Evolutionary conservation across 2,329 filamentous ascomycete species (phyloP).

Genomic region (Aspergillus latus): DNA sequence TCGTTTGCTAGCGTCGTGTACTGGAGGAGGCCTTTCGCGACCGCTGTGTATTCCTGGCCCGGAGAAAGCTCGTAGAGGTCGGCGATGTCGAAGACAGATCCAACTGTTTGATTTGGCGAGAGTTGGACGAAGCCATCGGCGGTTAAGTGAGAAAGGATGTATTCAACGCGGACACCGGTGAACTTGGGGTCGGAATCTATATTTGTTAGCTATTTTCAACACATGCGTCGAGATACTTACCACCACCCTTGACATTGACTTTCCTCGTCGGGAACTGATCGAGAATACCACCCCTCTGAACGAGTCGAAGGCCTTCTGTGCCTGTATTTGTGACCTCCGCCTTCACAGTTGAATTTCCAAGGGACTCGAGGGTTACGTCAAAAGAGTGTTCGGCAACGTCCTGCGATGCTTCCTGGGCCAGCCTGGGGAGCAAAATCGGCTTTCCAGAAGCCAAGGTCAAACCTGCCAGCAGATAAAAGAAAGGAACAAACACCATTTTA

Average conservation of each 20-base stretch:
- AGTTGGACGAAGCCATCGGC: constrained; percentile 17
- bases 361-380: constrained; percentile 11
- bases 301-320: constrained; percentile 12
- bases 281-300: constrained; percentile 18
- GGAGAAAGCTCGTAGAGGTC: constrained; percentile 16
- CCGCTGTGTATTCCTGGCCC: constrained; percentile 13
- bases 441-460: constrained; percentile 22
- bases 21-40: constrained; percentile 14
- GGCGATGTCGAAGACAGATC: constrained; percentile 17
- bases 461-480: constrained; percentile 16
- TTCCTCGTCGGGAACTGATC: constrained; percentile 19
- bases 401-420: constrained; percentile 15
- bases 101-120: constrained; percentile 16
- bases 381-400: constrained; percentile 12
- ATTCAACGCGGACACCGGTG: constrained; percentile 15
- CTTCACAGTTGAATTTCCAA: constrained; percentile 18
- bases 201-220: background rate
- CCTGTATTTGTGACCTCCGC: constrained; percentile 16
- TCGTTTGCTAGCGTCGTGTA: constrained; percentile 11
- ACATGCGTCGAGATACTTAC: constrained; percentile 3
- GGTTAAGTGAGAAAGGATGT: constrained; percentile 15
- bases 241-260: constrained; percentile 12
- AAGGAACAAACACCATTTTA: constrained; percentile 17
- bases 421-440: constrained; percentile 19
- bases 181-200: constrained; percentile 13